phyloP scores from a whole-genome alignment of 2,329 filamentous ascomycete genomes.

The Penicillium sp. region DNA sequence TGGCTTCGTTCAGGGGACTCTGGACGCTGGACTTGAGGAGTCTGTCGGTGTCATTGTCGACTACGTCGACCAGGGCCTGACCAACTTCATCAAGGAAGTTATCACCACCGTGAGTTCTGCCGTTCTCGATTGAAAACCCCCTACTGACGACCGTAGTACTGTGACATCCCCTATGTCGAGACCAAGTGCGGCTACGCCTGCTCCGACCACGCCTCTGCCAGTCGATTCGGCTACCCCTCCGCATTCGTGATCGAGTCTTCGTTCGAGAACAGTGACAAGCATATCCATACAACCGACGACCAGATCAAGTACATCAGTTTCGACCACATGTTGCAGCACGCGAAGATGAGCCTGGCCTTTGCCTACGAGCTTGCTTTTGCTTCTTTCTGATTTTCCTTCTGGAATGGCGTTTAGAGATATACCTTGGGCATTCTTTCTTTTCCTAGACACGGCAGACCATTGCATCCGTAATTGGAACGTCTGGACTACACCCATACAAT shows the following conservation, averaged over 20 bases:
- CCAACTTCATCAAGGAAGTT: slow-evolving; percentile 83
- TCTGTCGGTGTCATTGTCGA: slow-evolving; percentile 90
- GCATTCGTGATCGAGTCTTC: slow-evolving; percentile 61
- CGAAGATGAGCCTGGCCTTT: slow-evolving; percentile 74
- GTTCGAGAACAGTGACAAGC: slow-evolving; percentile 59
- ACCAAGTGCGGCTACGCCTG: slow-evolving; percentile 86
- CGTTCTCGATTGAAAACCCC: background rate
- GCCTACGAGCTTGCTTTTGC: slow-evolving; percentile 80
- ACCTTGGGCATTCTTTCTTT: slow-evolving; percentile 14
- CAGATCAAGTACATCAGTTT: slow-evolving; percentile 69
- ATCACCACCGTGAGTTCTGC: slow-evolving; percentile 58
- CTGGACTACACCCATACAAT: background rate
- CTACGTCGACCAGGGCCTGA: slow-evolving; percentile 72
- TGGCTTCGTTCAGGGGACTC: slow-evolving; percentile 75
- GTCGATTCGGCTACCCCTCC: slow-evolving; percentile 61
- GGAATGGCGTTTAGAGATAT: slow-evolving; percentile 21
- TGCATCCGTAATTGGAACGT: background rate
- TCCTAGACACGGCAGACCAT: background rate
- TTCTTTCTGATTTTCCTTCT: slow-evolving; percentile 47
- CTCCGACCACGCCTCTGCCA: slow-evolving; percentile 65
- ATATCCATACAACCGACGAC: slow-evolving; percentile 70
- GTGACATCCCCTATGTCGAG: slow-evolving; percentile 77
- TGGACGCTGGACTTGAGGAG: slow-evolving; percentile 77
- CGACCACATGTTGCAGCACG: slow-evolving; percentile 89
- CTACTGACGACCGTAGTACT: slow-evolving; percentile 57